Conservation (phyloP, 495 filamentous ascomycete genomes). For the Aspergillus wentii region DNA sequence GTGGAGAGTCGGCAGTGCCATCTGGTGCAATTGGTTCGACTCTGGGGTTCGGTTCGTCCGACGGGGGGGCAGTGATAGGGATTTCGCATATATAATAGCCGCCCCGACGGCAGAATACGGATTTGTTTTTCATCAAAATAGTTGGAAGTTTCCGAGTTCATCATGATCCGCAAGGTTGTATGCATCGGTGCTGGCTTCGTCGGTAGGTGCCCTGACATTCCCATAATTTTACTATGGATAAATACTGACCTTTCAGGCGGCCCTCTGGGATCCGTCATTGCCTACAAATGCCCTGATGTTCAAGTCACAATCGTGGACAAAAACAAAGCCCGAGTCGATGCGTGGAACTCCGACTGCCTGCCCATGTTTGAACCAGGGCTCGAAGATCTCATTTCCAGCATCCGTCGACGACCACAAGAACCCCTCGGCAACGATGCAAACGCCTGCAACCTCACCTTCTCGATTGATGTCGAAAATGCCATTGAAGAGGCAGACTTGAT, state of each 20-base stretch:
- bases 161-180: neutral
- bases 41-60: too few species aligned
- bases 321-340: constrained; percentile 50
- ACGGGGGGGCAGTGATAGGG: too few species aligned
- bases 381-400: constrained; percentile 21
- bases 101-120: too few species aligned
- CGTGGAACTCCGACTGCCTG: constrained; percentile 62
- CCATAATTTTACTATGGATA: too few species aligned
- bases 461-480: constrained; percentile 53
- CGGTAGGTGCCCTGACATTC: neutral
- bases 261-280: neutral
- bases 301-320: constrained; percentile 33
- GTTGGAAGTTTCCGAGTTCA: too few species aligned
- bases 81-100: too few species aligned
- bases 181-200: constrained; percentile 5
- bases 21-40: too few species aligned
- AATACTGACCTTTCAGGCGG: constrained; percentile 1
- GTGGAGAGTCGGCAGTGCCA: too few species aligned
- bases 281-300: neutral
- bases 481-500: constrained; percentile 66
- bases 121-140: too few species aligned
- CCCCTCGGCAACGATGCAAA: neutral
- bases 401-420: neutral
- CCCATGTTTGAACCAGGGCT: constrained; percentile 72
- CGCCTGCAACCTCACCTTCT: constrained; percentile 70